These are phyloP conservation scores for Gaeumannomyces sp. DNA, from an alignment of 2,329 filamentous ascomycete genomes.

Conservation along the genomic window DNA sequence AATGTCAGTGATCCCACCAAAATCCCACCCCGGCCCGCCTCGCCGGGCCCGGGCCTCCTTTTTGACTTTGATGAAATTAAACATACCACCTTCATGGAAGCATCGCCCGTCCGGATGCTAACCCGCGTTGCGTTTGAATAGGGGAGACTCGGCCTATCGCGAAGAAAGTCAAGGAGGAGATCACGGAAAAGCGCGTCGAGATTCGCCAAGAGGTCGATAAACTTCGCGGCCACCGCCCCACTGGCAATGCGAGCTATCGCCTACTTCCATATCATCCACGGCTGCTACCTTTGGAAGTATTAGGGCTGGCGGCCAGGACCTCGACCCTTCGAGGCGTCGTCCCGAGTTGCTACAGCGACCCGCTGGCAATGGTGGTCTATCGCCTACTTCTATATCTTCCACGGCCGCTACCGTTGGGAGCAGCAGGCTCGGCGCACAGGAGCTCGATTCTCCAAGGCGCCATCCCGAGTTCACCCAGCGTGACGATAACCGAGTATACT, in stretches of 20 bases:
- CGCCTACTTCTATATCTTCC: not conserved
- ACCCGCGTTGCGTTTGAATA: not conserved
- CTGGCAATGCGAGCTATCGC: not conserved
- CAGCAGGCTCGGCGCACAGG: not conserved
- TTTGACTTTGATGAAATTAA: not conserved
- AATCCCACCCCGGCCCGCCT: not conserved
- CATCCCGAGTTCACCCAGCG: not conserved
- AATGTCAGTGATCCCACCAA: slow-evolving; percentile 22
- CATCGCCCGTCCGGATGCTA: not conserved
- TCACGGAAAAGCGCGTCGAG: slow-evolving; percentile 12
- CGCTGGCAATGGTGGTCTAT: not conserved
- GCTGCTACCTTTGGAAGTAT: not conserved
- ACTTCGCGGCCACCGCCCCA: not conserved
- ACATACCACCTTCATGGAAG: not conserved
- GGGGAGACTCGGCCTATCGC: slow-evolving; percentile 5
- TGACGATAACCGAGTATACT: slow-evolving; percentile 4
- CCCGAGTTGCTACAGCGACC: not conserved
- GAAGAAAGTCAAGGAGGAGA: slow-evolving; percentile 12
- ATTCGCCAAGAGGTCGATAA: slow-evolving; percentile 9
- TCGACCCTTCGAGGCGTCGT: not conserved
- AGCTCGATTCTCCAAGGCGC: not conserved
- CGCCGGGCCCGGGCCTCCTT: not conserved
- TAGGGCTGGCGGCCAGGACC: not conserved
- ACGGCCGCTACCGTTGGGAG: not conserved
- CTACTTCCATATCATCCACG: not conserved